Evolutionary conservation across 768 basidiomycete species (phyloP).

Genomic region (Lactarius psammicola): DNA sequence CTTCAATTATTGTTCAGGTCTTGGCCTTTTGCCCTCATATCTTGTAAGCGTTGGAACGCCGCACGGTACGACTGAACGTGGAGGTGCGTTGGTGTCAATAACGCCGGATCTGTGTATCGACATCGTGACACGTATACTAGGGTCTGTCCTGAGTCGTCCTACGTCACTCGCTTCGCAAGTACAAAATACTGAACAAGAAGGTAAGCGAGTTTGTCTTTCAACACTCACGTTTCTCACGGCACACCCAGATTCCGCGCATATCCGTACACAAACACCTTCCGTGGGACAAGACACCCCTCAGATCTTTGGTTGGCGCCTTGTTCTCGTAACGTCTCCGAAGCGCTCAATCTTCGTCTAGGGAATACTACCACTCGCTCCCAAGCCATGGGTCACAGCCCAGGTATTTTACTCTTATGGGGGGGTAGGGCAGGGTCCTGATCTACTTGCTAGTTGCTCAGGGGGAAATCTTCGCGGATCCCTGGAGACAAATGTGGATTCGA

Average conservation of each 20-base stretch:
- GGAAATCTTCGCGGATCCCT: neutral
- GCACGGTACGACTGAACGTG: too few species aligned
- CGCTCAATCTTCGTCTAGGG: neutral
- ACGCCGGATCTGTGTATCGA: neutral
- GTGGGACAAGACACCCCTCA: neutral
- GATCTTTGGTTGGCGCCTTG: neutral
- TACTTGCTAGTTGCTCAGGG: neutral
- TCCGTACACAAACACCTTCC: neutral
- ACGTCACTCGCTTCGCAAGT: neutral
- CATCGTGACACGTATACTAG: neutral
- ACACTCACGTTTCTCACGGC: neutral
- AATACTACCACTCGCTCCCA: too few species aligned
- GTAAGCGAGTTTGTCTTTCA: neutral
- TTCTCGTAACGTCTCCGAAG: neutral
- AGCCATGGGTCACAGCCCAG: neutral
- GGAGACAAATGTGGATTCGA: constrained; percentile 7
- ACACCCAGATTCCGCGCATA: neutral
- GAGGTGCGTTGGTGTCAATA: neutral
- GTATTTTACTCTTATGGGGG: neutral
- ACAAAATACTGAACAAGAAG: neutral
- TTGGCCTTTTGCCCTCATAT: neutral
- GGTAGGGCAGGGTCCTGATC: neutral
- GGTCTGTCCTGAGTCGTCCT: neutral
- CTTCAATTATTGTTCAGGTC: neutral
- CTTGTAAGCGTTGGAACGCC: neutral